Conservation (phyloP, 2,329 filamentous ascomycete species). For the Apiospora aurea region DNA sequence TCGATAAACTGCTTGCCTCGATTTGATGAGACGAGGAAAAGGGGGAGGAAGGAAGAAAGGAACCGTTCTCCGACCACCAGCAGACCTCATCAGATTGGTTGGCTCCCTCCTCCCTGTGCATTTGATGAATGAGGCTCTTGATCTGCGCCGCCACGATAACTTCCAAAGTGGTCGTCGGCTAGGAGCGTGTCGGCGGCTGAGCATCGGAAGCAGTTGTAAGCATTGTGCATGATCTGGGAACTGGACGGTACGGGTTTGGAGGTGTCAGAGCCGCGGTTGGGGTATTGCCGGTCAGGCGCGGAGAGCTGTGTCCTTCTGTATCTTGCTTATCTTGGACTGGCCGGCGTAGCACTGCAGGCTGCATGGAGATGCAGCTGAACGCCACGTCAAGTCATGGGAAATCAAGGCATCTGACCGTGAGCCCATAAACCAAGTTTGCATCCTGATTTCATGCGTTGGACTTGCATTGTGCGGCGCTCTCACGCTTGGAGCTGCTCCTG, state of each 20-base stretch:
- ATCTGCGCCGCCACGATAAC: not conserved
- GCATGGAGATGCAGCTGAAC: slow-evolving; percentile 7
- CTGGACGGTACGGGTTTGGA: not conserved
- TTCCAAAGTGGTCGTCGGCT: not conserved
- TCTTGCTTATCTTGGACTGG: not conserved
- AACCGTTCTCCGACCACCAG: not conserved
- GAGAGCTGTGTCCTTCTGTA: not conserved
- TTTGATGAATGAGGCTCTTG: not conserved
- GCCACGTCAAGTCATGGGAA: not conserved
- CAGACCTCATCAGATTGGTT: not conserved
- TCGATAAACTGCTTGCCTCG: slow-evolving; percentile 6
- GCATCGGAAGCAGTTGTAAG: not conserved
- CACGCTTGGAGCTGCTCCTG: not conserved
- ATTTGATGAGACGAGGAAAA: slow-evolving; percentile 12
- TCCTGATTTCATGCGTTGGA: not conserved
- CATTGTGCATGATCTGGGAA: not conserved
- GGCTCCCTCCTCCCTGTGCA: not conserved
- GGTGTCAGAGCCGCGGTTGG: not conserved
- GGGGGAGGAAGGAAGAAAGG: not conserved
- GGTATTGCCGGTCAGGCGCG: not conserved
- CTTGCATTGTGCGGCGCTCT: not conserved
- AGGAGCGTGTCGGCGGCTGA: not conserved
- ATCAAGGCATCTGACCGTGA: not conserved
- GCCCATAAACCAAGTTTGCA: not conserved
- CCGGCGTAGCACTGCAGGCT: slow-evolving; percentile 11